These are phyloP conservation scores for Penicillium lividum DNA, from an alignment of 495 filamentous ascomycete species.

Conservation along the genomic window DNA sequence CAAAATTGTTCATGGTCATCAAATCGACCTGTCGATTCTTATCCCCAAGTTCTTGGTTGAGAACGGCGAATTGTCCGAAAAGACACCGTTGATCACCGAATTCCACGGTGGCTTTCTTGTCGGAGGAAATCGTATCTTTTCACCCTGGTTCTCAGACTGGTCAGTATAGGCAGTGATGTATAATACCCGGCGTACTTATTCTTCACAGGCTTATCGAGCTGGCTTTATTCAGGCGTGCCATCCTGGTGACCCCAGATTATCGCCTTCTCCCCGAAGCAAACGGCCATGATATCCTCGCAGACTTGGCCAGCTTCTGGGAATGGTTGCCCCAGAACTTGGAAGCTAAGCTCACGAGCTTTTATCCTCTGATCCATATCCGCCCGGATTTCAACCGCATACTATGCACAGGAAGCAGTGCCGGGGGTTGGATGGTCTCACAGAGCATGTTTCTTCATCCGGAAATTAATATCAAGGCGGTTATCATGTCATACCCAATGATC, in stretches of 20 bases:
- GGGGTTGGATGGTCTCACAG: conserved; percentile 21
- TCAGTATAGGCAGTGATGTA: not conserved
- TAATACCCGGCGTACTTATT: not conserved
- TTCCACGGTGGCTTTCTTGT: conserved; percentile 23
- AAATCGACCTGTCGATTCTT: conserved; percentile 13
- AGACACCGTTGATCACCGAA: conserved; percentile 13
- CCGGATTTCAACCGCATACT: conserved; percentile 13
- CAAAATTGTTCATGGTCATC: conserved; percentile 9
- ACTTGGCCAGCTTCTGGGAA: conserved; percentile 17
- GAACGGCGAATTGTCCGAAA: not conserved
- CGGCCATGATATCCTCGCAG: conserved; percentile 18
- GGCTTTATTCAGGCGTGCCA: conserved; percentile 8
- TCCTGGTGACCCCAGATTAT: conserved; percentile 21
- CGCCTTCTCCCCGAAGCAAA: conserved; percentile 18
- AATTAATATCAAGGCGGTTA: conserved; percentile 9
- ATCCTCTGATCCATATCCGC: conserved; percentile 1
- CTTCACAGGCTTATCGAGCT: conserved; percentile 16
- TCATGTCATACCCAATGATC: conserved; percentile 22
- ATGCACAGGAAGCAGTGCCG: conserved; percentile 17
- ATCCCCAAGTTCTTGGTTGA: conserved; percentile 13
- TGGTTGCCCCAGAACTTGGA: conserved; percentile 11
- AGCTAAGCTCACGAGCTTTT: not conserved
- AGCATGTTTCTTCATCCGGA: conserved; percentile 18
- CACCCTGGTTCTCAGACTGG: conserved; percentile 21
- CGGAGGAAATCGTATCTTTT: conserved; percentile 15